phyloP scores from a whole-genome alignment of 164 flowering plant species.

The Nymphaea thermarum region DNA sequence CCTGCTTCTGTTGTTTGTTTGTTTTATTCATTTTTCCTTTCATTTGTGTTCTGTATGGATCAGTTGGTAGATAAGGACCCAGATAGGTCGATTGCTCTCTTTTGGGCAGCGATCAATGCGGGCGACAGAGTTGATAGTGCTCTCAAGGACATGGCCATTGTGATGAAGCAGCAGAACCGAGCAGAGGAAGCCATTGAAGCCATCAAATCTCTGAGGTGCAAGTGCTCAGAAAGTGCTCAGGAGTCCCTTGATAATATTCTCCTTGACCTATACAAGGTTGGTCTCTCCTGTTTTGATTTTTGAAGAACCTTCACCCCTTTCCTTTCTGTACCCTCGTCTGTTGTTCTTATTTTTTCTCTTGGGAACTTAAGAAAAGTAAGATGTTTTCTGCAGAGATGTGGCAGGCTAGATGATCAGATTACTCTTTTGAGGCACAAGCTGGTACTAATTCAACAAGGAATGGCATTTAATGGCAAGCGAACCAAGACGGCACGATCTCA shows the following conservation, averaged over 20 bases:
- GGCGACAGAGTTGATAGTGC: constrained; percentile 99
- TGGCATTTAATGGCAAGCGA: constrained; percentile 97
- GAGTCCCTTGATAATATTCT: constrained; percentile 95
- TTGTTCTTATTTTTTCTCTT: neutral
- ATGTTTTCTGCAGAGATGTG: constrained; percentile 62
- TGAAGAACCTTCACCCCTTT: neutral
- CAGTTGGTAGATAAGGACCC: constrained; percentile 98
- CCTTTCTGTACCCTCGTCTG: neutral
- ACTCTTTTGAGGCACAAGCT: constrained; percentile 73
- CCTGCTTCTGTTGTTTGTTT: constrained; percentile 1
- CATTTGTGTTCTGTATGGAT: constrained; percentile 2
- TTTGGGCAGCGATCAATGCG: constrained; percentile 98
- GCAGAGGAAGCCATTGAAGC: constrained; percentile 99
- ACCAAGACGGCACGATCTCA: constrained; percentile 97
- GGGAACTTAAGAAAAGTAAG: neutral
- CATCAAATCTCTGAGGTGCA: constrained; percentile 59
- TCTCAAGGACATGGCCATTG: constrained; percentile 97
- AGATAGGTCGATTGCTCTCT: constrained; percentile 84
- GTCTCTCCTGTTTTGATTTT: neutral
- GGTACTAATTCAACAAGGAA: constrained; percentile 78
- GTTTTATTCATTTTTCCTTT: constrained; percentile 7
- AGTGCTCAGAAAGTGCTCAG: constrained; percentile 94
- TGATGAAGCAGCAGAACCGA: constrained; percentile 96
- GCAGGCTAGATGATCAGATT: constrained; percentile 90
- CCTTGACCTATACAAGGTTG: constrained; percentile 88